Conservation (phyloP, 768 basidiomycete species). For the Auricularia cornea region DNA sequence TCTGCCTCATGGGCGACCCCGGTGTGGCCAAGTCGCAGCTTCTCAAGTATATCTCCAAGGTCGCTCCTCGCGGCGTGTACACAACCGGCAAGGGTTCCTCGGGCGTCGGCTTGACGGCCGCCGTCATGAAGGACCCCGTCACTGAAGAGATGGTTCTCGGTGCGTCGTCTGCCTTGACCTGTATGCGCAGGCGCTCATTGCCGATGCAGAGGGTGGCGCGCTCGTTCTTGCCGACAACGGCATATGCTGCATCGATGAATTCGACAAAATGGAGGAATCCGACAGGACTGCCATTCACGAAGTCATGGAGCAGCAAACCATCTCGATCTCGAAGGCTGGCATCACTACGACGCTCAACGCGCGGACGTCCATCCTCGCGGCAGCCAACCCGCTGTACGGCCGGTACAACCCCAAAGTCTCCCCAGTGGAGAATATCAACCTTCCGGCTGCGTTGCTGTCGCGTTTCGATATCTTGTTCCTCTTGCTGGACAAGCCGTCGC, state of each 20-base stretch:
- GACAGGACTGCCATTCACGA: conserved; percentile 98
- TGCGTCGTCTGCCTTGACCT: too few species aligned
- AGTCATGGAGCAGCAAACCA: conserved; percentile 99
- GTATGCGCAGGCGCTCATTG: too few species aligned
- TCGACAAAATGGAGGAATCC: conserved; percentile 99
- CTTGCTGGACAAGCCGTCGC: conserved; percentile 89
- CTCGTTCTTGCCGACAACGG: conserved; percentile 98
- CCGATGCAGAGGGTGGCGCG: conserved; percentile 97
- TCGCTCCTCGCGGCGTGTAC: conserved; percentile 95
- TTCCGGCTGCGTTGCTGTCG: conserved; percentile 92
- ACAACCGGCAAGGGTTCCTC: conserved; percentile 98
- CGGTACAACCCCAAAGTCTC: conserved; percentile 98
- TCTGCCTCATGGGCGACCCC: conserved; percentile 98
- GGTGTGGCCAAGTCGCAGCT: conserved; percentile 98
- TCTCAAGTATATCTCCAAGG: conserved; percentile 96
- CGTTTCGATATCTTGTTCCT: conserved; percentile 96
- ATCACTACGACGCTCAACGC: conserved; percentile 98
- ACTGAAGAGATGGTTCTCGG: conserved; percentile 99
- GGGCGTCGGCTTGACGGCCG: conserved; percentile 96
- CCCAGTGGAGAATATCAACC: conserved; percentile 97
- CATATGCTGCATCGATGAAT: conserved; percentile 99
- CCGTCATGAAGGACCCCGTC: conserved; percentile 98
- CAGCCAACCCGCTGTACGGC: conserved; percentile 95
- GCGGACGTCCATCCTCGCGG: conserved; percentile 93
- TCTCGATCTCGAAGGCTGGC: conserved; percentile 98